Percentiles rank a stretch among this genome's conserved stretches.
Conservation (phyloP, 1,284 basidiomycete genomes). For the Hypsizygus ulmarius region DNA sequence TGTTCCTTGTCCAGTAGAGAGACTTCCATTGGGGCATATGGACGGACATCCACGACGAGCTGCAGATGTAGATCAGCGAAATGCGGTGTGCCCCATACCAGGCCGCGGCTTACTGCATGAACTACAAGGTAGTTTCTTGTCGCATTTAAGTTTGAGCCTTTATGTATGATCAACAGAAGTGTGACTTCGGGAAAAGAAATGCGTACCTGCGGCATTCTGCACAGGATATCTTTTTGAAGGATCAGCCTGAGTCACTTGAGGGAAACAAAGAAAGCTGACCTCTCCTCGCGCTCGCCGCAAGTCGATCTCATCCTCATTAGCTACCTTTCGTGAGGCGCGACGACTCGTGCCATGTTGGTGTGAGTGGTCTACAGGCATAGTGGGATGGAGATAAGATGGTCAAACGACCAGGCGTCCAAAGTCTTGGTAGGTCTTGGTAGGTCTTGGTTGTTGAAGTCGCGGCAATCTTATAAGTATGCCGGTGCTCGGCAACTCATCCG, state of each 20-base stretch:
- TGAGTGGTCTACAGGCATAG: constrained; percentile 28
- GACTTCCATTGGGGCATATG: constrained; percentile 55
- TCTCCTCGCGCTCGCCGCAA: constrained; percentile 51
- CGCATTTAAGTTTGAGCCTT: constrained; percentile 69
- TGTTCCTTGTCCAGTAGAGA: constrained; percentile 59
- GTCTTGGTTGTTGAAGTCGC: neutral
- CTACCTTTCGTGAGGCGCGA: constrained; percentile 40
- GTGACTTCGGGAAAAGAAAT: neutral
- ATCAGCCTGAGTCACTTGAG: constrained; percentile 5
- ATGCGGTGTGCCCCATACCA: neutral
- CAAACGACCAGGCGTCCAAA: neutral
- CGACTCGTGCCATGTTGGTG: constrained; percentile 24
- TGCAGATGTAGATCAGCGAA: constrained; percentile 13
- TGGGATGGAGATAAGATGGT: neutral
- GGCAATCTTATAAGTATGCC: neutral
- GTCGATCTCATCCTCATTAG: constrained; percentile 50
- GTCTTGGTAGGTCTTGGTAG: neutral
- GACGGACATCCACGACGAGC: constrained; percentile 46
- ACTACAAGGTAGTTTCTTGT: constrained; percentile 57
- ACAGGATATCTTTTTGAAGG: constrained; percentile 42
- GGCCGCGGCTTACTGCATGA: constrained; percentile 39
- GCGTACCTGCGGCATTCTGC: constrained; percentile 52
- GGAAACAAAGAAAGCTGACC: constrained; percentile 24
- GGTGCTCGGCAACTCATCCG: constrained; percentile 1
- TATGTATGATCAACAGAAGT: neutral